Base-by-base conservation (phyloP, 1,284 basidiomycete species). In the Ceratobasidium sp. region DNA sequence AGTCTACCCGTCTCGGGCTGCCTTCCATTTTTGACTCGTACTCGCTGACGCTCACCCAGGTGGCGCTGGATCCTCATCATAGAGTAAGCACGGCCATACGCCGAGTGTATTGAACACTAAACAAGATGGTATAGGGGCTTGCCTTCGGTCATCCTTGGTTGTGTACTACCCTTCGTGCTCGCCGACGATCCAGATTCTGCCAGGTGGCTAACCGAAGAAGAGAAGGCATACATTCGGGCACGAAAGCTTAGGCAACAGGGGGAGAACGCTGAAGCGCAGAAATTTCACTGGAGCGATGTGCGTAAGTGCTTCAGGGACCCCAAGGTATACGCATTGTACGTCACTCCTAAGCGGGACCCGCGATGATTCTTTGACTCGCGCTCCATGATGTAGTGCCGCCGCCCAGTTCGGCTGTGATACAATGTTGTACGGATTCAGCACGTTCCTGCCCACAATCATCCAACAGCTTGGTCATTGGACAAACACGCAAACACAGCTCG, bases 31-130 rank as follows among this genome's bases (percentile, higher is more conserved):
- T 28, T 7, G 56, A 66, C 7, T 9, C 33, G 63, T 2, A 66
- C 7, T 67, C 20, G 18, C 20, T 55, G 46, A 28, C 26, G 13
- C 33, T 9, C 6, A 20, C 23, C 13, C 20, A 79, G 80, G 15
- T 80, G 78, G 80, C 75, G 80, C 28, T 79, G 80, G 80, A 78
- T 80, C 49, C 64, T 80, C 18, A 79, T 80, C 42, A 55, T 80
- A 49, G 80, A 79, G 78, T 75, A 75, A 26, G 77, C 44, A 51
- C 23, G 23, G 42, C 40, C 53, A 28, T 28, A 0, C 53, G 9
- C 58, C 26, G 39, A 40, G 42, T 49, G 44, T 28, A 39, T 12
- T 44, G 39, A 20, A 15, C 53, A 39, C 46, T 78, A 56, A 72
- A 33, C 26, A 3, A 12, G 18, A 20, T 69, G 2, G 44, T 40